Conservation (phyloP, 129 eudicot genomes). For the Lactuca saligna region DNA sequence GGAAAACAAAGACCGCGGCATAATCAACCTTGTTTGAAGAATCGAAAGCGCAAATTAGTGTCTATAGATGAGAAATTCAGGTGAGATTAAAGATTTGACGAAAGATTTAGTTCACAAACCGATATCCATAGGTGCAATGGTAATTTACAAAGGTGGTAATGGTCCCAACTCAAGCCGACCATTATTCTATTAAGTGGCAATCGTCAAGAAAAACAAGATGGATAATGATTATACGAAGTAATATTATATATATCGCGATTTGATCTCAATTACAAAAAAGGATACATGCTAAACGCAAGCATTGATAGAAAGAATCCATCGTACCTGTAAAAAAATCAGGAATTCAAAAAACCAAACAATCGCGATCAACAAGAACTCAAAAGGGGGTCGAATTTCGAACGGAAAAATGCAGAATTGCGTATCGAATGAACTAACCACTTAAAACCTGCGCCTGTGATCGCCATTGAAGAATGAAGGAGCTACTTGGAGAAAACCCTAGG, state of each 20-base stretch:
- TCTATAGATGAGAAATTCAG: not conserved
- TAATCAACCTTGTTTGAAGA: slow-evolving; percentile 68
- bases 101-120: slow-evolving; percentile 43
- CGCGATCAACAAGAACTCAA: not conserved
- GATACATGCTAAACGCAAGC: slow-evolving; percentile 98
- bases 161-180: slow-evolving; percentile 78
- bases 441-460: slow-evolving; percentile 60
- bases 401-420: not conserved
- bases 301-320: slow-evolving; percentile 95
- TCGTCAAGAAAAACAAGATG: slow-evolving; percentile 41
- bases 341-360: slow-evolving; percentile 9
- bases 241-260: not conserved
- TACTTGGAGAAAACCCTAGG: slow-evolving; percentile 33
- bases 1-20: slow-evolving; percentile 68
- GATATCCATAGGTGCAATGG: slow-evolving; percentile 92
- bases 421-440: slow-evolving; percentile 50
- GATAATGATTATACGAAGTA: not conserved
- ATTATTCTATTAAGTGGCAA: slow-evolving; percentile 49
- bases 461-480: slow-evolving; percentile 42
- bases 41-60: not conserved
- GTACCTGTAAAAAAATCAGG: slow-evolving; percentile 53
- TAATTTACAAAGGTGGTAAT: slow-evolving; percentile 64
- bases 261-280: slow-evolving; percentile 33
- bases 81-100: not conserved
- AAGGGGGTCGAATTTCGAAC: not conserved